phyloP scores from a whole-genome alignment of 2,329 filamentous ascomycete species.

The Ascochyta clinopodiicola region DNA sequence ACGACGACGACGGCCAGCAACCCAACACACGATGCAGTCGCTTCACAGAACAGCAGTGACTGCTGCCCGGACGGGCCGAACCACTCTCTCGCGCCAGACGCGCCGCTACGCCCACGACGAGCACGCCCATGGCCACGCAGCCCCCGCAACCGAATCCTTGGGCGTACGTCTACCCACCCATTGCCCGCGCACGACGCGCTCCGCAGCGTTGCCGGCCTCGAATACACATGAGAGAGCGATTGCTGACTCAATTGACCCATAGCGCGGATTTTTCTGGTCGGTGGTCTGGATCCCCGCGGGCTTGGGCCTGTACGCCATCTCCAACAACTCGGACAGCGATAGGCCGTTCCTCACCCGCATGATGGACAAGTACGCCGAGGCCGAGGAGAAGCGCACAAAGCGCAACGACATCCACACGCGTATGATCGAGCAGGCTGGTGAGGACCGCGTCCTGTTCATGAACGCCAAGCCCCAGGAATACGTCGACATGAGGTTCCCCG shows the following conservation, averaged over 20 bases:
- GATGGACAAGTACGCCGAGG: conserved; percentile 63
- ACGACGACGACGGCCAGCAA: conserved; percentile 20
- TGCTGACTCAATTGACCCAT: conserved; percentile 32
- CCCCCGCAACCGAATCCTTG: conserved; percentile 56
- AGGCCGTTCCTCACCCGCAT: conserved; percentile 55
- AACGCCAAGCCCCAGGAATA: conserved; percentile 55
- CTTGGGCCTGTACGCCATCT: conserved; percentile 54
- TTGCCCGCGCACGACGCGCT: conserved; percentile 7
- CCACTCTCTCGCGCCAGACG: conserved; percentile 45
- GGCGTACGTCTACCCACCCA: conserved; percentile 54
- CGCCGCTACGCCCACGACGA: conserved; percentile 51
- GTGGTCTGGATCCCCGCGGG: conserved; percentile 55
- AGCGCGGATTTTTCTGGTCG: conserved; percentile 60
- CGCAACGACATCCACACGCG: conserved; percentile 67
- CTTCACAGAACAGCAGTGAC: conserved; percentile 52
- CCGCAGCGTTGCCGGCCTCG: background rate
- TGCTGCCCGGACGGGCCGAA: conserved; percentile 50
- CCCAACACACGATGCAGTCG: conserved; percentile 52
- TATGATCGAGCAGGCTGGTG: conserved; percentile 67
- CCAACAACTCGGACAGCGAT: conserved; percentile 50
- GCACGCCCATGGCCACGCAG: conserved; percentile 44
- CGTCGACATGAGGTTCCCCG: conserved; percentile 66
- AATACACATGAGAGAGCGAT: background rate
- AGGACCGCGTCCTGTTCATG: conserved; percentile 66
- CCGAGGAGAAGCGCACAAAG: conserved; percentile 60